Evolutionary conservation across 139 green algal species (phyloP).

Genomic region (Chlorella sp.): DNA sequence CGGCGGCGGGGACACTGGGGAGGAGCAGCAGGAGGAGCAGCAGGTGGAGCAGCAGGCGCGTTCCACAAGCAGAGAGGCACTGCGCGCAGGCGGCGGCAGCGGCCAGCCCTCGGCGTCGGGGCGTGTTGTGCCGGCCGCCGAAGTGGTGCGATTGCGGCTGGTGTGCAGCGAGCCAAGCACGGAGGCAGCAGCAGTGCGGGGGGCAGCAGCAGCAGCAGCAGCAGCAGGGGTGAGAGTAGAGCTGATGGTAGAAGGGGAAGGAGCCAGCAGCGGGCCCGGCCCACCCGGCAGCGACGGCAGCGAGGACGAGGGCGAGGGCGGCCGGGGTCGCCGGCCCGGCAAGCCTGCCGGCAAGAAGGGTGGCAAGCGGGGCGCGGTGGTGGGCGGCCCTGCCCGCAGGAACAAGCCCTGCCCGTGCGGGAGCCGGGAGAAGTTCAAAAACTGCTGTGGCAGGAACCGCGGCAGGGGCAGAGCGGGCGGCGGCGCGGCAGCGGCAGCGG

Average conservation of each 20-base stretch:
- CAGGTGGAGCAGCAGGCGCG: neutral
- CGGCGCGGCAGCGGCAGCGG: too few relatives aligned
- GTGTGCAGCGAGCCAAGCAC: neutral
- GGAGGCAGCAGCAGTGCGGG: neutral
- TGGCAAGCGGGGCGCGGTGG: neutral
- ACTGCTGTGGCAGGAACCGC: conserved; percentile 62
- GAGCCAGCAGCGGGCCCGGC: too few relatives aligned
- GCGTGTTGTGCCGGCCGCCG: neutral
- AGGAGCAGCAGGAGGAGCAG: conserved; percentile 17
- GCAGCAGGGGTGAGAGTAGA: too few relatives aligned
- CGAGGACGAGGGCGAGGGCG: neutral
- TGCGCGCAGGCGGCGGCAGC: too few relatives aligned
- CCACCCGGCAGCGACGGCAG: neutral
- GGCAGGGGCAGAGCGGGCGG: too few relatives aligned
- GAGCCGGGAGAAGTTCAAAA: conserved; percentile 54
- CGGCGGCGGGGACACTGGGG: neutral
- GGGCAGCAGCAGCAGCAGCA: neutral
- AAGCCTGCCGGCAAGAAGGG: neutral
- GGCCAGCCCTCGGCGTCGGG: too few relatives aligned
- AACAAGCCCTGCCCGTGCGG: conserved; percentile 55
- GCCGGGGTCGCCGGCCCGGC: neutral
- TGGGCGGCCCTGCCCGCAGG: neutral
- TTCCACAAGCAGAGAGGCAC: neutral
- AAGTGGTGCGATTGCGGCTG: neutral
- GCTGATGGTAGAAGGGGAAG: neutral